Evolutionary conservation across 2,329 filamentous ascomycete genomes (phyloP).

Genomic region (Ophiostoma himal-ulmi): DNA sequence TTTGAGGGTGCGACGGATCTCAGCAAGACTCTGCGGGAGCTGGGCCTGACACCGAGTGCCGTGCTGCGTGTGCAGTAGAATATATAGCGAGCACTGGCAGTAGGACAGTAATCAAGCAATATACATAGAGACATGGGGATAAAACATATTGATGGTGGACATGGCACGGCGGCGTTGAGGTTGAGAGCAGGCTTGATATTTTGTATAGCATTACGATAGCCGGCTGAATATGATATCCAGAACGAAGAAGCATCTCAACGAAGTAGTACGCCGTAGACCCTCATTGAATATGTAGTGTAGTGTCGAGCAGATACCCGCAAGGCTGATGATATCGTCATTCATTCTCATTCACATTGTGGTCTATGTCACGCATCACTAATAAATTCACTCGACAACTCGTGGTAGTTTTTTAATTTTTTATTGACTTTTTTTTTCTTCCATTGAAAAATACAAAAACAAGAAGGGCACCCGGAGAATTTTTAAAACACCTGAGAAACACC

Average conservation of each 20-base stretch:
- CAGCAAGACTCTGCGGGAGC: slow-evolving; percentile 86
- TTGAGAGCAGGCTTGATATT: neutral
- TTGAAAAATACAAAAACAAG: slow-evolving; percentile 23
- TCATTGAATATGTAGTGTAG: no score
- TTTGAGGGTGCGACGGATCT: slow-evolving; percentile 68
- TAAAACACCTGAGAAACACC: slow-evolving; percentile 19
- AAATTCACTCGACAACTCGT: neutral
- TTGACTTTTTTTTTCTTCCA: slow-evolving; percentile 17
- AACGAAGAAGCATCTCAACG: no score
- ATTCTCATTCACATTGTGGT: no score
- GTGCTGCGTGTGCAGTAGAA: slow-evolving; percentile 48
- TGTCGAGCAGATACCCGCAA: no score
- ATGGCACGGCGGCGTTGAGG: neutral
- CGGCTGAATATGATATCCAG: neutral
- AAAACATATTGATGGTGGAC: neutral
- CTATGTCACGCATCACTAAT: no score
- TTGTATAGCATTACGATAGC: neutral
- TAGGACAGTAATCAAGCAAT: no score
- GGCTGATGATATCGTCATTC: no score
- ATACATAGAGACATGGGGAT: neutral
- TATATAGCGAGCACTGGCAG: neutral
- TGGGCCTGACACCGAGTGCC: slow-evolving; percentile 84
- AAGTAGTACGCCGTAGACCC: no score
- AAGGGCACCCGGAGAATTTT: slow-evolving; percentile 22
- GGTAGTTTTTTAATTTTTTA: slow-evolving; percentile 21